These are phyloP conservation scores for Vaccinium vitisidaea DNA, from an alignment of 148 eudicot genomes.

Conservation along the genomic window DNA sequence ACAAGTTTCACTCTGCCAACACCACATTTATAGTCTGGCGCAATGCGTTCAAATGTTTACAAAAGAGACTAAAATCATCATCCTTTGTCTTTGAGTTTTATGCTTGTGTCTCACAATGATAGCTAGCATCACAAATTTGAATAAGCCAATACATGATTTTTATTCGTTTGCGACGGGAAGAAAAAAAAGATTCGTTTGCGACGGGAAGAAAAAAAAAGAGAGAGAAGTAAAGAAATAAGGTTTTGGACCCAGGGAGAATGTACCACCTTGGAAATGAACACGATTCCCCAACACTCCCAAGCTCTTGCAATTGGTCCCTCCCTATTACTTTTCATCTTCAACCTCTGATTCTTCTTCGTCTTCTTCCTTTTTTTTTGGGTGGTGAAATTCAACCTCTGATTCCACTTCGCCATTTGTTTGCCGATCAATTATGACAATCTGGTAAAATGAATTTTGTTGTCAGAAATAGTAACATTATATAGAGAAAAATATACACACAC, in stretches of 20 bases:
- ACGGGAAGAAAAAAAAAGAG: background rate
- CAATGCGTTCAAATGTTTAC: background rate
- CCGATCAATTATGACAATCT: background rate
- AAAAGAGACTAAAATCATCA: background rate
- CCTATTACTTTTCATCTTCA: conserved; percentile 8
- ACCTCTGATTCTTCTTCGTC: background rate
- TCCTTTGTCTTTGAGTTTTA: background rate
- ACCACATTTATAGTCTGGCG: no score
- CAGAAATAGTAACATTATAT: background rate
- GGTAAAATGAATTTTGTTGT: background rate
- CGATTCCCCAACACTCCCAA: background rate
- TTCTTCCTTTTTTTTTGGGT: no score
- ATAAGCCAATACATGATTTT: background rate
- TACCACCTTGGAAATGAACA: background rate
- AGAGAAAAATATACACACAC: background rate
- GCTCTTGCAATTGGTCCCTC: background rate
- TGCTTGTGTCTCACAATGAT: background rate
- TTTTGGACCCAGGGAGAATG: background rate
- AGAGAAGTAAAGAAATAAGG: background rate
- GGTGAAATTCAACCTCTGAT: background rate
- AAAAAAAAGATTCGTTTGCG: background rate
- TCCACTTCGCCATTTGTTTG: background rate
- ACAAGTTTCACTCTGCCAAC: no score
- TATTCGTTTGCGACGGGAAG: background rate
- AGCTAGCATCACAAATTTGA: background rate